These are phyloP conservation scores for Pseudocercospora ulei DNA, from an alignment of 2,329 filamentous ascomycete species.

Conservation along the genomic window DNA sequence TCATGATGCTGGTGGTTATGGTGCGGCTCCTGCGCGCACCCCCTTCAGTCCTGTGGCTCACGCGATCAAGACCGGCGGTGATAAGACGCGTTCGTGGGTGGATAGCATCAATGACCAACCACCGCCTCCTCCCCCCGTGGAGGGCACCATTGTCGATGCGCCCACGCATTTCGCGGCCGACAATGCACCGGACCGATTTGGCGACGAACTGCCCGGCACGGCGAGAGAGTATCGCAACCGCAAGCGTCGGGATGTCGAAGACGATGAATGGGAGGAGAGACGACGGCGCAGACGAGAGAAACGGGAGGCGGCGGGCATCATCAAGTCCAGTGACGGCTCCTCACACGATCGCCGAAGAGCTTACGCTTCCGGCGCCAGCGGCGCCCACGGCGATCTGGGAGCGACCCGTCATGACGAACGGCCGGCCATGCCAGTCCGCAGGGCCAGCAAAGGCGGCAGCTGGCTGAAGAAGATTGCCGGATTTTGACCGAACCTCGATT, in stretches of 20 bases:
- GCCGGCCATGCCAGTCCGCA: slow-evolving; percentile 30
- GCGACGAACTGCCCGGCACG: slow-evolving; percentile 26
- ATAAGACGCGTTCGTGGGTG: slow-evolving; percentile 46
- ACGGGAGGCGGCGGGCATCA: slow-evolving; percentile 22
- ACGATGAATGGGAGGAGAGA: slow-evolving; percentile 21
- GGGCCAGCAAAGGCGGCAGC: slow-evolving; percentile 36
- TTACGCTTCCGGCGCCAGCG: slow-evolving; percentile 28
- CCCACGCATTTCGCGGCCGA: slow-evolving; percentile 29
- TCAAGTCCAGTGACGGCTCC: slow-evolving; percentile 32
- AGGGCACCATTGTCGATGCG: slow-evolving; percentile 42
- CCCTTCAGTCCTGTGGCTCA: slow-evolving; percentile 25
- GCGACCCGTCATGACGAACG: slow-evolving; percentile 38
- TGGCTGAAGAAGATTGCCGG: slow-evolving; percentile 43
- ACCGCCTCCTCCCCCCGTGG: slow-evolving; percentile 40
- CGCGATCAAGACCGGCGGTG: slow-evolving; percentile 32
- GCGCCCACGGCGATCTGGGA: slow-evolving; percentile 30
- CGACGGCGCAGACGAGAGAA: slow-evolving; percentile 21
- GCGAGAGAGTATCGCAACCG: slow-evolving; percentile 30
- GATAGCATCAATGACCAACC: slow-evolving; percentile 40
- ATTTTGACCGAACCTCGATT: too few relatives aligned
- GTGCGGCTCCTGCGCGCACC: slow-evolving; percentile 9
- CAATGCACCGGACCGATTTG: slow-evolving; percentile 21
- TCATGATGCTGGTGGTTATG: slow-evolving; percentile 8
- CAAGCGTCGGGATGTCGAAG: slow-evolving; percentile 22
- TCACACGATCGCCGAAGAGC: slow-evolving; percentile 26